These are phyloP conservation scores for Arachis stenosperma DNA, from an alignment of 306 rosid genomes.

Conservation along the genomic window DNA sequence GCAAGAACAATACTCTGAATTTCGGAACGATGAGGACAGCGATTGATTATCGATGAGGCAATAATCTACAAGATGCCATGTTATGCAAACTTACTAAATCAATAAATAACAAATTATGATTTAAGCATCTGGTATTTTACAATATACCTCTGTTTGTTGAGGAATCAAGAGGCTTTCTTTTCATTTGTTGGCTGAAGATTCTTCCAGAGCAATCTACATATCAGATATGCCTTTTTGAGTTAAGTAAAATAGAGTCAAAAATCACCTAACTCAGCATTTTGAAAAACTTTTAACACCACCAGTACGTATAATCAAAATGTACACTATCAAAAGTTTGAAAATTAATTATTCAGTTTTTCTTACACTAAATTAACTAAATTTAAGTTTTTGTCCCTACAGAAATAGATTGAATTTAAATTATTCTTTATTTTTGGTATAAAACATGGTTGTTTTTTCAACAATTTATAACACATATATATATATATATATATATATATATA, in stretches of 20 bases:
- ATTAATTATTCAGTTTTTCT: no score
- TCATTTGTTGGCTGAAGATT: constrained; percentile 62
- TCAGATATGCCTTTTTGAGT: constrained; percentile 6
- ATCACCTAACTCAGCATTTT: neutral
- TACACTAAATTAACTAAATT: no score
- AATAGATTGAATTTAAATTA: no score
- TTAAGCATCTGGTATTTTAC: no score
- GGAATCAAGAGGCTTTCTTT: constrained; percentile 86
- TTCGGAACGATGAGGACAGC: neutral
- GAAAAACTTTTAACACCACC: no score
- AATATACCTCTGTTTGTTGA: constrained; percentile 59
- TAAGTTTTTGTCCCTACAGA: no score
- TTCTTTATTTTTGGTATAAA: neutral
- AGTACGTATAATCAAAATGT: no score
- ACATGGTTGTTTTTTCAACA: no score
- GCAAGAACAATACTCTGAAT: no score
- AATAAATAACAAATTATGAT: constrained; percentile 5
- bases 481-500: no score
- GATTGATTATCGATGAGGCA: constrained; percentile 56
- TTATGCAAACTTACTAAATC: constrained; percentile 15
- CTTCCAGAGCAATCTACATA: constrained; percentile 60
- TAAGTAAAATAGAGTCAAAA: constrained; percentile 19
- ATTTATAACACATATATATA: no score
- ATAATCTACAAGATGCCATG: constrained; percentile 50
- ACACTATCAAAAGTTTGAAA: no score